These are phyloP conservation scores for Camelina neglecta DNA, from an alignment of 345 rosid species.

Conservation along the genomic window DNA sequence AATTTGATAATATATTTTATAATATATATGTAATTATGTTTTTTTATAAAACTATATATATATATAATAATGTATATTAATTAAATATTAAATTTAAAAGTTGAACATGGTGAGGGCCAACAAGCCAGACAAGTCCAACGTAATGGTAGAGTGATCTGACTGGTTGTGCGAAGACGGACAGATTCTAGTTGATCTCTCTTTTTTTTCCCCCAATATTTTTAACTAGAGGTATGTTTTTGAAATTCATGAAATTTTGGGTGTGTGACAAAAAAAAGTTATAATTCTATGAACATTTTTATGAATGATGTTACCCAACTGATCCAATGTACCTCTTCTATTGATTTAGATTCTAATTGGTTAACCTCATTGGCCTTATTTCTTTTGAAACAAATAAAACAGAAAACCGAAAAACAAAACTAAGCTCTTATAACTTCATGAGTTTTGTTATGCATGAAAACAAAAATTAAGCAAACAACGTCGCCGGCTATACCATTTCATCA, in stretches of 20 bases:
- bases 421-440: neutral
- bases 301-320: too few relatives aligned
- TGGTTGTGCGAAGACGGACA: neutral
- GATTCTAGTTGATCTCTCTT: too few relatives aligned
- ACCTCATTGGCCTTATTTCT: neutral
- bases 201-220: too few relatives aligned
- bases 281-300: too few relatives aligned
- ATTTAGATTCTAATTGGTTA: neutral
- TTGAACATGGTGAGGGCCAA: neutral
- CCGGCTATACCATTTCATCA: neutral
- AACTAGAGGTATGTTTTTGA: too few relatives aligned
- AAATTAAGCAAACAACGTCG: neutral
- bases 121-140: neutral
- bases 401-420: neutral
- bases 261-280: too few relatives aligned
- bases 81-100: neutral
- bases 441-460: neutral
- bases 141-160: neutral
- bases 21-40: neutral
- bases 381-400: neutral
- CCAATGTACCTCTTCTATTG: too few relatives aligned
- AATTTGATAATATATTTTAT: neutral
- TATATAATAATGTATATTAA: neutral
- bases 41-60: too few relatives aligned
- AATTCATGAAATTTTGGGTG: too few relatives aligned